Conservation (phyloP, 305 asterid species). For the Fraxinus greggii region DNA sequence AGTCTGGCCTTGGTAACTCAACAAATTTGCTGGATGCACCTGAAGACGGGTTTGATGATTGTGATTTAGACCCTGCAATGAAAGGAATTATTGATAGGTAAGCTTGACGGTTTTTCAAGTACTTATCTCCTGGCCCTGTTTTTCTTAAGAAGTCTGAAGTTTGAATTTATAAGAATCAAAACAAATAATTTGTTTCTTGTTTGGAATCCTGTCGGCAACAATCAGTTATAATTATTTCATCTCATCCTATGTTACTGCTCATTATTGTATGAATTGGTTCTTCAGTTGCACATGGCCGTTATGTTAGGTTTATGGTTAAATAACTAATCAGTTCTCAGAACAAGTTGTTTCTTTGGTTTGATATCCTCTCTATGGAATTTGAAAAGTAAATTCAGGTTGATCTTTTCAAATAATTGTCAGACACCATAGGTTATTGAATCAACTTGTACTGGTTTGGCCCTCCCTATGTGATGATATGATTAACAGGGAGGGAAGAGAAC, state of each 20-base stretch:
- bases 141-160: conserved; percentile 7
- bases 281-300: neutral
- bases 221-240: neutral
- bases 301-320: neutral
- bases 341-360: conserved; percentile 14
- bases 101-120: conserved; percentile 12
- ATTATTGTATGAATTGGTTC: neutral
- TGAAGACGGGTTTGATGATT: conserved; percentile 68
- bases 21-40: conserved; percentile 49
- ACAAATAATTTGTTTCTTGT: conserved; percentile 8
- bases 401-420: neutral
- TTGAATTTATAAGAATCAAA: conserved; percentile 5
- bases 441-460: conserved; percentile 8
- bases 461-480: neutral
- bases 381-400: neutral
- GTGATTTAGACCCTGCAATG: conserved; percentile 79
- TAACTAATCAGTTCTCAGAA: neutral
- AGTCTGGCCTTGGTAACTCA: conserved; percentile 34
- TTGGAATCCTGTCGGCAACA: conserved; percentile 9
- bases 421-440: neutral
- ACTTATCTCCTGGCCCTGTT: neutral
- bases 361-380: conserved; percentile 1
- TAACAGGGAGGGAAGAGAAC: neutral
- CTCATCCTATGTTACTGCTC: neutral
- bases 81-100: conserved; percentile 89